These are phyloP conservation scores for Eucalyptus erythrocorys DNA, from an alignment of 345 rosid species.

Conservation along the genomic window DNA sequence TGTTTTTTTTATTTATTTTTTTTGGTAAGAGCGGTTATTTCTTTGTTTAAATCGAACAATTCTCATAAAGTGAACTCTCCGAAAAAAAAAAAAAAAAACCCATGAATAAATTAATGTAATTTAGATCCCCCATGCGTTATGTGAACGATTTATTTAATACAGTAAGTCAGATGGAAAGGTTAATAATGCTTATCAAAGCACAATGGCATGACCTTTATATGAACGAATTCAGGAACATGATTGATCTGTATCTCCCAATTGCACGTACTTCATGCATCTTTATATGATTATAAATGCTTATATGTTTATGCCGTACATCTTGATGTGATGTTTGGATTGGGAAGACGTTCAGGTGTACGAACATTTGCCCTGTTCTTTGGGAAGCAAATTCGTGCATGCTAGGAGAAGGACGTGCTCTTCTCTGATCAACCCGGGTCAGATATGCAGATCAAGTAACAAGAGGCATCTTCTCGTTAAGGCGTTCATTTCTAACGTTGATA, in stretches of 20 bases:
- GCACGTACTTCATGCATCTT: neutral
- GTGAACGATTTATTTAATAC: neutral
- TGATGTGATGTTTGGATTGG: neutral
- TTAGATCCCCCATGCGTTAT: neutral
- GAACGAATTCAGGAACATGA: neutral
- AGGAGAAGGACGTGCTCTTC: neutral
- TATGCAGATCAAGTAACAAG: neutral
- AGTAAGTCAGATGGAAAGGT: neutral
- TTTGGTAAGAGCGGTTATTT: no score
- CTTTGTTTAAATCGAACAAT: no score
- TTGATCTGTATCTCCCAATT: neutral
- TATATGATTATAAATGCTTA: neutral
- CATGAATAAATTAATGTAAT: neutral
- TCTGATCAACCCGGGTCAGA: neutral
- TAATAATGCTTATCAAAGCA: neutral
- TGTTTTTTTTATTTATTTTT: no score
- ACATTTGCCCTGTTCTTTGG: neutral
- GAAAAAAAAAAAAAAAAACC: neutral
- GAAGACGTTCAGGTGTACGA: neutral
- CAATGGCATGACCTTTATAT: neutral
- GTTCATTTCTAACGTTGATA: neutral
- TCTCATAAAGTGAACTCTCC: neutral
- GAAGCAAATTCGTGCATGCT: neutral
- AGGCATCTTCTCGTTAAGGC: neutral
- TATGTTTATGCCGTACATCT: neutral